Conservation (phyloP, 352 stramenopile species). For the Phytophthora lateralis region DNA sequence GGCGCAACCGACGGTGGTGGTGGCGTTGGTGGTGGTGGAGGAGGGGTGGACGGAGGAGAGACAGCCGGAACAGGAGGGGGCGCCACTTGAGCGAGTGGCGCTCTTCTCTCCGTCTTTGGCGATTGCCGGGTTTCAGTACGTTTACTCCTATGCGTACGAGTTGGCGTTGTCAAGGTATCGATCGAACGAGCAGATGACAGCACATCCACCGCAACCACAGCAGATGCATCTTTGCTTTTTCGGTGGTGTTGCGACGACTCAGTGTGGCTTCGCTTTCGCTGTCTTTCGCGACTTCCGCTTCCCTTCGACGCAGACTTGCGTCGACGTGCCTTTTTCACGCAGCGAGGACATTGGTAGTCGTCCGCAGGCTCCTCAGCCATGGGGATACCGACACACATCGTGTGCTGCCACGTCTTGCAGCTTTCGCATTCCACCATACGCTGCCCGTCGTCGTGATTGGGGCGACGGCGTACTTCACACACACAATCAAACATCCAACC, state of each 20-base stretch:
- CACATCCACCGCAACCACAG: slow-evolving; percentile 20
- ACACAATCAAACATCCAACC: slow-evolving; percentile 77
- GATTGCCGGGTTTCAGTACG: slow-evolving; percentile 13
- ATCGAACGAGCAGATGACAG: slow-evolving; percentile 23
- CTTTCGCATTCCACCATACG: slow-evolving; percentile 78
- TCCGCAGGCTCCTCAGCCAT: slow-evolving; percentile 54
- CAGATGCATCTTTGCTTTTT: slow-evolving; percentile 26
- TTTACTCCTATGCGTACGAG: slow-evolving; percentile 24
- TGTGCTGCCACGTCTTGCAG: slow-evolving; percentile 82
- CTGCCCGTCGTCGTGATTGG: slow-evolving; percentile 71
- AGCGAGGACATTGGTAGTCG: slow-evolving; percentile 63
- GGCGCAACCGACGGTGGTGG: slow-evolving; percentile 23
- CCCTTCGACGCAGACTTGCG: slow-evolving; percentile 26
- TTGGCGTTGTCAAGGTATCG: slow-evolving; percentile 15
- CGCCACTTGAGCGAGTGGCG: slow-evolving; percentile 12
- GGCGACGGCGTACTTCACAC: slow-evolving; percentile 52
- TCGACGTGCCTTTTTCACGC: slow-evolving; percentile 37
- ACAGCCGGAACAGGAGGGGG: slow-evolving; percentile 18
- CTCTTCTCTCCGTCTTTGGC: slow-evolving; percentile 28
- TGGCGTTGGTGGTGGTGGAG: slow-evolving; percentile 32
- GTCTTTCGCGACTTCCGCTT: slow-evolving; percentile 25
- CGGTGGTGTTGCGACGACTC: slow-evolving; percentile 11
- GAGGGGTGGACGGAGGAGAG: slow-evolving; percentile 30
- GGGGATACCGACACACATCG: slow-evolving; percentile 60
- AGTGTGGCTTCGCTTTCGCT: slow-evolving; percentile 23